phyloP scores from a whole-genome alignment of 1,139 yeast genomes.

The Debaryomyces udenii region DNA sequence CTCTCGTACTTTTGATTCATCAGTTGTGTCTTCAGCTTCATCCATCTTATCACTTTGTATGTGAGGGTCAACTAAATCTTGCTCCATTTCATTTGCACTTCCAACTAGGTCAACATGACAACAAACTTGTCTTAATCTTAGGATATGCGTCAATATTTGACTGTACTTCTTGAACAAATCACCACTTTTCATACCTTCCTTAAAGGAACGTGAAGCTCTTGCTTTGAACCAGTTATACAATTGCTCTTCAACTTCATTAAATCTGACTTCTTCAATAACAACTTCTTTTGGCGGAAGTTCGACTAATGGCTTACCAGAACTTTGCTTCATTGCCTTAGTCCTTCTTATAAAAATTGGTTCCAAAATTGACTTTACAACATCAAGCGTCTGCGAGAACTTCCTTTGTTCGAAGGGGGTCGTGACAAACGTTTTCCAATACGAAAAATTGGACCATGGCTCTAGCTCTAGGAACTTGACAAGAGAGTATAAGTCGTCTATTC shows the following conservation, averaged over 20 bases:
- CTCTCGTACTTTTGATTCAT: conserved; percentile 13
- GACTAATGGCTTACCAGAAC: conserved; percentile 75
- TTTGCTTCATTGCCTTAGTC: conserved; percentile 81
- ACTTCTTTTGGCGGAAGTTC: conserved; percentile 78
- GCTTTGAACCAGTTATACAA: conserved; percentile 73
- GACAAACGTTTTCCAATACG: conserved; percentile 88
- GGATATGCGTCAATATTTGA: conserved; percentile 78
- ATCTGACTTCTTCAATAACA: conserved; percentile 63
- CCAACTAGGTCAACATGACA: conserved; percentile 76
- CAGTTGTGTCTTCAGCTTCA: conserved; percentile 20
- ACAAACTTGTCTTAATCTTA: conserved; percentile 84
- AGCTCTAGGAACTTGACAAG: conserved; percentile 72
- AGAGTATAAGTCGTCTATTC: conserved; percentile 84
- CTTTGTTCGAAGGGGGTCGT: conserved; percentile 80
- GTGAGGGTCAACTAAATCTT: conserved; percentile 18
- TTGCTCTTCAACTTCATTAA: conserved; percentile 65
- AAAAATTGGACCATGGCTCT: conserved; percentile 88
- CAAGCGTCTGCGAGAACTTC: conserved; percentile 71
- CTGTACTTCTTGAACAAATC: conserved; percentile 74
- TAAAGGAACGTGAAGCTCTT: conserved; percentile 69
- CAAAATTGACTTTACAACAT: conserved; percentile 79
- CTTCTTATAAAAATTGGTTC: conserved; percentile 84
- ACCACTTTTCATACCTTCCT: conserved; percentile 65
- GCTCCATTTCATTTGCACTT: conserved; percentile 41
- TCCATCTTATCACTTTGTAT: conserved; percentile 4